Conservation (phyloP, 2,329 filamentous ascomycete species). For the Trichoderma atroviride region DNA sequence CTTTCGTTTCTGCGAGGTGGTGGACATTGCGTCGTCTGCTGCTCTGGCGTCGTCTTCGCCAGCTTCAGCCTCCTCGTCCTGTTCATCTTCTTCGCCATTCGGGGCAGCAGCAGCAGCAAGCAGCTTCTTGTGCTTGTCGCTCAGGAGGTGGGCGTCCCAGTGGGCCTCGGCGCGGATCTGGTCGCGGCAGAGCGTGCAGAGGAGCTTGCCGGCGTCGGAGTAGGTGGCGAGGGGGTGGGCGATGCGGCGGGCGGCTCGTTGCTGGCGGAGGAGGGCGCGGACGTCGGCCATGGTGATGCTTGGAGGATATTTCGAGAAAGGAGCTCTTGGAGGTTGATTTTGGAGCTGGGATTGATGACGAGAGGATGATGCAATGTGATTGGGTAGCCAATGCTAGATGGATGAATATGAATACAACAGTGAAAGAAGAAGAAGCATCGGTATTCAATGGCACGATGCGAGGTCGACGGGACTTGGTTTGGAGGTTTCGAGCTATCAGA, state of each 20-base stretch:
- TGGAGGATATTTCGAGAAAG: neutral
- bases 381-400: neutral
- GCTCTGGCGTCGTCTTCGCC: neutral
- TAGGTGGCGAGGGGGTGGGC: constrained; percentile 70
- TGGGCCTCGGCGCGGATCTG: constrained; percentile 66
- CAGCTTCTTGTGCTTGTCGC: constrained; percentile 45
- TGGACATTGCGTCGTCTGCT: constrained; percentile 25
- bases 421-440: neutral
- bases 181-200: constrained; percentile 68
- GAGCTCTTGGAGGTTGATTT: neutral
- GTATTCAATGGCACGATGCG: neutral
- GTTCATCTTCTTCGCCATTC: neutral
- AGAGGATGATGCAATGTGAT: neutral
- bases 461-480: neutral
- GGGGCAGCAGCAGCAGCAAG: constrained; percentile 29
- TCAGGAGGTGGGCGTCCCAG: constrained; percentile 66
- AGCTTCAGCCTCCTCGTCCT: constrained; percentile 27
- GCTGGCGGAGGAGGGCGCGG: constrained; percentile 75
- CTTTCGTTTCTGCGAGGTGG: constrained; percentile 40
- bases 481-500: neutral
- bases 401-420: neutral
- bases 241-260: constrained; percentile 73
- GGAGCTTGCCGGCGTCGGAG: constrained; percentile 66
- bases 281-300: constrained; percentile 69
- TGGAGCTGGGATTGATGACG: neutral